Percentiles rank a stretch among this genome's conserved stretches.
Conservation (phyloP, 2,329 filamentous ascomycete genomes). For the Rhexocercosporidium sp. region DNA sequence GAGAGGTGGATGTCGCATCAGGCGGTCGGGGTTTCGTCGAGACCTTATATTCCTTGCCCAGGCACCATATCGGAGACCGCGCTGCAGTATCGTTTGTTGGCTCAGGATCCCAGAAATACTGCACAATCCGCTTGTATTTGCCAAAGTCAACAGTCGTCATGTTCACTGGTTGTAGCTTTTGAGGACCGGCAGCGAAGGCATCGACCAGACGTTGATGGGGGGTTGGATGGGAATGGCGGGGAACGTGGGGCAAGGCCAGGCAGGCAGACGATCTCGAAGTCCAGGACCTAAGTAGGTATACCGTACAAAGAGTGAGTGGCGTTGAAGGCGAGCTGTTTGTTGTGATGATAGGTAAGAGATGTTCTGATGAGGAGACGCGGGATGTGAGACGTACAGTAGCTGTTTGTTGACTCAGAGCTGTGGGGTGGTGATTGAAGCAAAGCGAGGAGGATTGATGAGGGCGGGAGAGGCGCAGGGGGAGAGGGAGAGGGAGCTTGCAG, state of each 20-base stretch:
- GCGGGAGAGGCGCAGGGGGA: too few relatives aligned
- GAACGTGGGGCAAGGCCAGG: constrained; percentile 24
- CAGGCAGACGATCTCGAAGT: not conserved
- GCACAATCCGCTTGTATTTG: constrained; percentile 81
- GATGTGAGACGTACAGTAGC: not conserved
- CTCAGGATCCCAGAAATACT: constrained; percentile 91
- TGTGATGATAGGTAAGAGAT: not conserved
- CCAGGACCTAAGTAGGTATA: too few relatives aligned
- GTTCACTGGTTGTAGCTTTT: constrained; percentile 1
- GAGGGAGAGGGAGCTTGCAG: too few relatives aligned
- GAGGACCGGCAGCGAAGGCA: constrained; percentile 4
- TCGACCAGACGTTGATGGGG: not conserved
- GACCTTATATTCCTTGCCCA: constrained; percentile 63
- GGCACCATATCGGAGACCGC: constrained; percentile 81
- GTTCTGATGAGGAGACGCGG: not conserved
- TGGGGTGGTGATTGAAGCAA: not conserved
- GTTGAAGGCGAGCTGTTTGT: too few relatives aligned
- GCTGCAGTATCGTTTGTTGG: constrained; percentile 76
- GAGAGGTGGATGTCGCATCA: constrained; percentile 21
- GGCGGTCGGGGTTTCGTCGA: constrained; percentile 19
- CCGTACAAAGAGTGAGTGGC: not conserved
- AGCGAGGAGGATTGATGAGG: too few relatives aligned
- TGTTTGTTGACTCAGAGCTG: not conserved
- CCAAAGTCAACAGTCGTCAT: constrained; percentile 75
- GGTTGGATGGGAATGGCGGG: constrained; percentile 20